phyloP scores from a whole-genome alignment of 2,329 filamentous ascomycete species.

The Emergomyces orientalis region DNA sequence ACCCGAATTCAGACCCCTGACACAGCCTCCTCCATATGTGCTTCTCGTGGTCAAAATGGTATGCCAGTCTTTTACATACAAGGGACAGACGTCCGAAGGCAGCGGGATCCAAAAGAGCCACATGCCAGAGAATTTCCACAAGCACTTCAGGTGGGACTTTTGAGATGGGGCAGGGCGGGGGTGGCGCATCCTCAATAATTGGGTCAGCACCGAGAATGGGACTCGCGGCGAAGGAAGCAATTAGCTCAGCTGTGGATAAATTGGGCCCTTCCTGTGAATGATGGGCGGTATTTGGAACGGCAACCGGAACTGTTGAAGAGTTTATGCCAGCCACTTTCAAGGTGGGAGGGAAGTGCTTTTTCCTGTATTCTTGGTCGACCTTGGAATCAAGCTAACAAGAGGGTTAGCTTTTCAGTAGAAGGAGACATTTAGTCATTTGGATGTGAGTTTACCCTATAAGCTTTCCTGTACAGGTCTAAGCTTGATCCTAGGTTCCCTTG shows the following conservation, averaged over 20 bases:
- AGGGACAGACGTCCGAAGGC: slow-evolving; percentile 65
- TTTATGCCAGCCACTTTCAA: slow-evolving; percentile 41
- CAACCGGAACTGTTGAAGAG: slow-evolving; percentile 43
- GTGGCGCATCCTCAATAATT: slow-evolving; percentile 58
- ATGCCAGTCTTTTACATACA: slow-evolving; percentile 82
- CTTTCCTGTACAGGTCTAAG: slow-evolving; percentile 75
- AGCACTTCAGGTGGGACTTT: slow-evolving; percentile 75
- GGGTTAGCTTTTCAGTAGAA: not conserved
- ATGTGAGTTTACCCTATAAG: slow-evolving; percentile 62
- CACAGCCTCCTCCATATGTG: slow-evolving; percentile 75
- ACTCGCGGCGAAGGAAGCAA: slow-evolving; percentile 63
- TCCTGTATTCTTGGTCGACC: slow-evolving; percentile 79
- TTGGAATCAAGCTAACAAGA: slow-evolving; percentile 60
- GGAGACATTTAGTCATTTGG: not conserved
- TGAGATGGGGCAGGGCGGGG: slow-evolving; percentile 72
- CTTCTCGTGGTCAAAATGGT: slow-evolving; percentile 73
- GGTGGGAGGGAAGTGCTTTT: slow-evolving; percentile 74
- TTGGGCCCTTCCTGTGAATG: slow-evolving; percentile 46
- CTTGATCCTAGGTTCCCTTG: slow-evolving; percentile 84
- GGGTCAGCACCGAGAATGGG: slow-evolving; percentile 60
- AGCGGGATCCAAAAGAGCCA: slow-evolving; percentile 66
- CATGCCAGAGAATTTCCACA: slow-evolving; percentile 64
- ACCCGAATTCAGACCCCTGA: slow-evolving; percentile 62
- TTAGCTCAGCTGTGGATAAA: slow-evolving; percentile 55
- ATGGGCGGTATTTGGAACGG: slow-evolving; percentile 47